A percentile compares a stretch with the other conserved stretches of the same genome.
phyloP scores from a whole-genome alignment of 177 flowering plant species.

The Tripterygium wilfordii region DNA sequence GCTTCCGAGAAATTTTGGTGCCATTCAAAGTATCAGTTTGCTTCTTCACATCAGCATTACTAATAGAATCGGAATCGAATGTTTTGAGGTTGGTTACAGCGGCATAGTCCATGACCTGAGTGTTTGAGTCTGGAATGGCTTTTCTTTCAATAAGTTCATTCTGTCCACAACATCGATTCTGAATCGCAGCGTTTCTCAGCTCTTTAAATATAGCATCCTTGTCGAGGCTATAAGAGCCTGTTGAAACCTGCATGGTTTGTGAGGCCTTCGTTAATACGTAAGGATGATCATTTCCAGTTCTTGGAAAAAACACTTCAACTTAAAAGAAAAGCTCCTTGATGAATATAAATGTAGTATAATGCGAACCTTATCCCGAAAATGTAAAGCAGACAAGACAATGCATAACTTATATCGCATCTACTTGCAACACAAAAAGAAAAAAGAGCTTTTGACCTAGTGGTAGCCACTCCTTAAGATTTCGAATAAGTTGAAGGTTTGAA shows the following conservation, averaged over 20 bases:
- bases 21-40: constrained; percentile 19
- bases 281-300: too few relatives aligned
- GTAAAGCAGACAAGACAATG: too few relatives aligned
- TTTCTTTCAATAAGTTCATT: constrained; percentile 44
- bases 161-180: constrained; percentile 54
- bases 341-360: too few relatives aligned
- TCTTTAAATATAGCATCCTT: constrained; percentile 35
- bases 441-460: too few relatives aligned
- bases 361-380: too few relatives aligned
- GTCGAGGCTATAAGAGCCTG: constrained; percentile 31
- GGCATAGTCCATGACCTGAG: constrained; percentile 47
- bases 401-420: too few relatives aligned
- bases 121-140: constrained; percentile 28
- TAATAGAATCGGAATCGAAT: constrained; percentile 15
- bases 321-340: too few relatives aligned
- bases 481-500: too few relatives aligned
- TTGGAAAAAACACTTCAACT: too few relatives aligned
- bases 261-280: too few relatives aligned
- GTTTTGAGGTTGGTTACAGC: constrained; percentile 51
- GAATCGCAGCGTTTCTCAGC: constrained; percentile 45
- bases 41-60: constrained; percentile 36
- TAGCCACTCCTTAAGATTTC: too few relatives aligned
- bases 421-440: too few relatives aligned
- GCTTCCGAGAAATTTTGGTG: constrained; percentile 24
- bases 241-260: constrained; percentile 40